phyloP scores from a whole-genome alignment of 2,329 filamentous ascomycete genomes.

The Colletotrichum horii region DNA sequence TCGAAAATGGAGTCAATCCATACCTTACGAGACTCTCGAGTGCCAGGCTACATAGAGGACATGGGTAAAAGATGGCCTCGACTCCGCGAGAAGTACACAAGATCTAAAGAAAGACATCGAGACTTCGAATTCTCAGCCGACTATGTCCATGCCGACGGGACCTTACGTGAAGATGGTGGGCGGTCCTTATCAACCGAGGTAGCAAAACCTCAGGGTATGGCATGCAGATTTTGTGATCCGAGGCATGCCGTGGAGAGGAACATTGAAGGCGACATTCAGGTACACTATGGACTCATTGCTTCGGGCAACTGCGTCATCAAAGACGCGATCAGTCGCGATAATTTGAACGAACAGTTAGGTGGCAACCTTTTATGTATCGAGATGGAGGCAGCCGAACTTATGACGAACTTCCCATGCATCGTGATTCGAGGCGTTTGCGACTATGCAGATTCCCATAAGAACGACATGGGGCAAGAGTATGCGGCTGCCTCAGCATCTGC shows the following conservation, averaged over 20 bases:
- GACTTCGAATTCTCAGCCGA: no score
- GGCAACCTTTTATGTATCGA: neutral
- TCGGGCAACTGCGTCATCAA: conserved; percentile 31
- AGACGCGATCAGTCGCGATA: neutral
- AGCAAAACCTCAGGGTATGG: no score
- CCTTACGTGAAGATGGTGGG: no score
- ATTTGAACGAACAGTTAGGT: neutral
- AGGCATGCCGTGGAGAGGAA: neutral
- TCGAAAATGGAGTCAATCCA: no score
- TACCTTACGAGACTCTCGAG: no score
- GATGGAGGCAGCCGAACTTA: conserved; percentile 15
- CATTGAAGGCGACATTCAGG: neutral
- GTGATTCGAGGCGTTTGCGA: conserved; percentile 45
- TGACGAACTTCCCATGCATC: conserved; percentile 33
- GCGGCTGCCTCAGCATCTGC: conserved; percentile 38
- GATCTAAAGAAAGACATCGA: no score
- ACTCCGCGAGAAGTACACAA: no score
- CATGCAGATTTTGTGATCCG: neutral
- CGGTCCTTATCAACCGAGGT: no score
- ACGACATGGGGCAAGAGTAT: conserved; percentile 39
- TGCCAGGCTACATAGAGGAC: no score
- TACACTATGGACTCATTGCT: neutral
- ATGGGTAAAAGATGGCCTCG: no score
- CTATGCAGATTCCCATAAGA: conserved; percentile 45
- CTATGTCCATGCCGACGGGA: no score